Percentiles rank a stretch among this genome's conserved stretches.
Evolutionary conservation across 192 early-diverging fungal species (phyloP).

Genomic region (Glomus cerebriforme): DNA sequence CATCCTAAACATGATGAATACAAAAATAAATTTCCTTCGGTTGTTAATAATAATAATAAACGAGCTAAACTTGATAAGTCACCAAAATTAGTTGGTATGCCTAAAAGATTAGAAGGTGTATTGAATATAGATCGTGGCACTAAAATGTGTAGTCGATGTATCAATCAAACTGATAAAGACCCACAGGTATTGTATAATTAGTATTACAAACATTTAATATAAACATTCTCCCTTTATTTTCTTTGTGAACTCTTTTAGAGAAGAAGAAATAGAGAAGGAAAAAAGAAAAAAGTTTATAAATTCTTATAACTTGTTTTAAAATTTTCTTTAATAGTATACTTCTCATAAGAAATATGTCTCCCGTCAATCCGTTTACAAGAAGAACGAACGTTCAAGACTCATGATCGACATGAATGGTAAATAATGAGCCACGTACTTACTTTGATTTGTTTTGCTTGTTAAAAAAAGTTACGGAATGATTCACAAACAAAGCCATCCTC

Average conservation of each 20-base stretch:
- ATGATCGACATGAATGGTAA: not conserved
- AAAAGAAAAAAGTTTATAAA: no score
- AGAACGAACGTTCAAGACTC: not conserved
- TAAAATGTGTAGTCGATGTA: not conserved
- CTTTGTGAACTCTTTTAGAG: not conserved
- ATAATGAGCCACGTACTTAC: not conserved
- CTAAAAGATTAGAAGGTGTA: constrained; percentile 1
- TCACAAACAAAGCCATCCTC: no score
- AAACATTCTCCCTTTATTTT: not conserved
- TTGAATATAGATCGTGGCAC: constrained; percentile 9
- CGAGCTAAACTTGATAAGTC: not conserved
- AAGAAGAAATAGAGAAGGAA: no score
- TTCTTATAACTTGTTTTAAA: not conserved
- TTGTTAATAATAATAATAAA: not conserved
- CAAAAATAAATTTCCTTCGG: not conserved
- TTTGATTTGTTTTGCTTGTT: no score
- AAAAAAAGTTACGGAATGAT: no score
- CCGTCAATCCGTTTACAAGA: not conserved
- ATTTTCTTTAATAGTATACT: not conserved
- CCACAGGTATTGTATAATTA: not conserved
- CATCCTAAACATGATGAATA: constrained; percentile 10
- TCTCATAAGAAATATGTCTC: constrained; percentile 1
- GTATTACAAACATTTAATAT: not conserved
- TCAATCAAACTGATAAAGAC: constrained; percentile 1
- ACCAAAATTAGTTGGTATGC: not conserved